Base-by-base conservation (phyloP, 2,329 filamentous ascomycete genomes). In the Cercospora canescens region DNA sequence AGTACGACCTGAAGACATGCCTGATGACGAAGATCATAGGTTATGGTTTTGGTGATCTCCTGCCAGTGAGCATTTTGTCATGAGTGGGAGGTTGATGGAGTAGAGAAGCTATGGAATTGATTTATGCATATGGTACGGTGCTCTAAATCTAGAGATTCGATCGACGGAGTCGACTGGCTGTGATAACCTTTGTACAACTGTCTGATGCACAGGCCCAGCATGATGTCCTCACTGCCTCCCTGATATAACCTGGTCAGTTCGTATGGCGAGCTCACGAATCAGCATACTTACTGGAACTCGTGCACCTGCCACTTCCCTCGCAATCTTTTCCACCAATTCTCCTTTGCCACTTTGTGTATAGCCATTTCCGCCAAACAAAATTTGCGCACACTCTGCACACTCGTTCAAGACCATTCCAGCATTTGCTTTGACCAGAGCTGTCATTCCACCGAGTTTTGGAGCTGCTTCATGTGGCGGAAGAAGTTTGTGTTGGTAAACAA, bases 381-480 rank as follows among this genome's bases (percentile, higher is more conserved):
- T 77, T 57, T 91, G 85, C 1, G 89, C 89, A 60, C 84, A 87
- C 71, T 88, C 85, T 3, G 89, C 88, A 73, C 89, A 91, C 75
- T 90, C 88, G 67, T 89, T 88, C 54, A 92, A 71, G 16, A 92
- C 88, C 70, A 90, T 89, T 1, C 88, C 90, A 0, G 86, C 84
- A 72, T 91, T 88, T 1, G 90, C 90, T 78, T 93, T 93, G n/a
- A 86, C 85, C 77, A 92, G 78, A 3, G 89, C 90, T 2, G 89
- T 91, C 72, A 91, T 78, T 0, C 90, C 90, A 1, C 90, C 90
- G 1, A 93, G 80, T 71, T 89, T 83, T 4, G 81, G 78, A 71
- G 89, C 87, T 11, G 86, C 86, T 24, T 83, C 82, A 34, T 81
- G 80, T 72, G 86, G 85, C 6, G 78, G 77, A 74, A 92, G 75